Evolutionary conservation across 2,329 filamentous ascomycete species (phyloP).

Genomic region (Neoarthrinium moseri): DNA sequence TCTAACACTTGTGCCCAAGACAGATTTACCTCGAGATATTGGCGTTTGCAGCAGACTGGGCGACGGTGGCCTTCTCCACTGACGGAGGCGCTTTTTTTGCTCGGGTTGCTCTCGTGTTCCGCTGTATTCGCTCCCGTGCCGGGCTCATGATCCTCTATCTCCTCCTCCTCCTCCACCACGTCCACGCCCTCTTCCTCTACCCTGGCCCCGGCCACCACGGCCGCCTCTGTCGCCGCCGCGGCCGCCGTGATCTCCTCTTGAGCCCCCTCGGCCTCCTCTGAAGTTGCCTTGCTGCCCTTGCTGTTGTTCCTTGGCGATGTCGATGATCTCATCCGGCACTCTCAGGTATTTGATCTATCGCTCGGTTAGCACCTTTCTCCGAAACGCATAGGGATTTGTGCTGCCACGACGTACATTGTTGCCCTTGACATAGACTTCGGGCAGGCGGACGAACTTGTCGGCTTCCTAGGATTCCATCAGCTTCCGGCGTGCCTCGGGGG

Average conservation of each 20-base stretch:
- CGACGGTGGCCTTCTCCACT: too few relatives aligned
- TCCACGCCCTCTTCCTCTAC: conserved; percentile 43
- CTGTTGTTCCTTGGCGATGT: conserved; percentile 90
- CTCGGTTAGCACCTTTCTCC: conserved; percentile 17
- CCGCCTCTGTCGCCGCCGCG: conserved; percentile 56
- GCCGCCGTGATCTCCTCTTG: conserved; percentile 57
- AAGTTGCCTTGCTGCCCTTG: conserved; percentile 64
- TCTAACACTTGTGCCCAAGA: too few relatives aligned
- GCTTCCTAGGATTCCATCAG: too few relatives aligned
- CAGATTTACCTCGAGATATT: too few relatives aligned
- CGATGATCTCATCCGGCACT: conserved; percentile 95
- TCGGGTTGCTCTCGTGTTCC: too few relatives aligned
- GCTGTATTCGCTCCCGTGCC: too few relatives aligned
- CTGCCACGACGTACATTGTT: conserved; percentile 75
- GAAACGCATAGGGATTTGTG: background rate
- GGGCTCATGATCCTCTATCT: too few relatives aligned
- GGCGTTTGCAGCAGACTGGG: too few relatives aligned
- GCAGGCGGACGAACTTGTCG: conserved; percentile 87
- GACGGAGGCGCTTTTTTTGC: too few relatives aligned
- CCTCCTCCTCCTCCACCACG: conserved; percentile 34
- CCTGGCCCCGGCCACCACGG: conserved; percentile 52
- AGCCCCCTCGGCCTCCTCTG: conserved; percentile 63
- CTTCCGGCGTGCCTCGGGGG: too few relatives aligned
- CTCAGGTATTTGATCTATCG: conserved; percentile 94
- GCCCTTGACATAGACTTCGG: conserved; percentile 93